A percentile compares a stretch with the other conserved stretches of the same genome.
Evolutionary conservation across 495 filamentous ascomycete species (phyloP).

Genomic region (Penicillium roqueforti): DNA sequence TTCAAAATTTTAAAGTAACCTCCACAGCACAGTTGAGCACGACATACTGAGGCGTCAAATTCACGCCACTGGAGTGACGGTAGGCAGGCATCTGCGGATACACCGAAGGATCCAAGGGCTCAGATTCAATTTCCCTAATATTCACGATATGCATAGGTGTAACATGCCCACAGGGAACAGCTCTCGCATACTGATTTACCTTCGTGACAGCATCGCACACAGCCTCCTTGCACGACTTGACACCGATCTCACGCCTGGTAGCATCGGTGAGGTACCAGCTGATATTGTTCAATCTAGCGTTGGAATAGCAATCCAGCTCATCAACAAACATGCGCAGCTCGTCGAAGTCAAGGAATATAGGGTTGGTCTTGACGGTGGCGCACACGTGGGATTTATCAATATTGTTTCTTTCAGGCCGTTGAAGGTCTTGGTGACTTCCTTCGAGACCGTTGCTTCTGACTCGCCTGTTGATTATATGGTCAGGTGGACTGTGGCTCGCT

Average conservation of each 20-base stretch:
- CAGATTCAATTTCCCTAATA: background rate
- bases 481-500: background rate
- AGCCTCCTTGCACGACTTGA: background rate
- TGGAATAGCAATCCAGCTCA: background rate
- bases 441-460: background rate
- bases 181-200: background rate
- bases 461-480: background rate
- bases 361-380: background rate
- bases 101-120: background rate
- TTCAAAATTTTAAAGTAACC: no score
- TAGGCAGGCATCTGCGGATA: background rate
- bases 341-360: background rate
- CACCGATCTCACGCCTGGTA: background rate
- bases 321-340: background rate
- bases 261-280: background rate
- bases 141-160: no score
- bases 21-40: background rate
- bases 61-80: background rate
- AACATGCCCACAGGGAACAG: background rate
- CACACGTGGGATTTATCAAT: background rate
- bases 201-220: background rate
- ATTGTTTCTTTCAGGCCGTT: background rate
- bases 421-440: background rate
- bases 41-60: background rate
- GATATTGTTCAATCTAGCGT: background rate